Percentiles rank a stretch among this genome's conserved stretches.
phyloP scores from a whole-genome alignment of 148 eudicot species.

The Cornus kousa region DNA sequence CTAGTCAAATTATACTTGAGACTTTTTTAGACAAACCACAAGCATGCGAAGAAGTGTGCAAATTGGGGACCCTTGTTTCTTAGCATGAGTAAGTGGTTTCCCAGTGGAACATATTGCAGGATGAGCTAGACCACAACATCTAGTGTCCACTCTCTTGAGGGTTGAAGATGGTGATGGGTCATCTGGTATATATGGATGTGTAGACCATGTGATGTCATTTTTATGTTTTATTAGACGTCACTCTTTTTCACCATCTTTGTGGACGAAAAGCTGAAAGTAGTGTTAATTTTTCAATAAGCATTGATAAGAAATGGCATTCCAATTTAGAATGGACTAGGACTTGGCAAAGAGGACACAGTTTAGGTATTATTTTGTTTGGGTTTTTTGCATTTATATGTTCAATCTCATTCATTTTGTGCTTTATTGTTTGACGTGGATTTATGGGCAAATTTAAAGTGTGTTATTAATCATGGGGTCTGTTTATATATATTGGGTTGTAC shows the following conservation, averaged over 20 bases:
- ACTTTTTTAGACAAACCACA: background rate
- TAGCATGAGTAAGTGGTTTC: background rate
- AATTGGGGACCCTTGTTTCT: background rate
- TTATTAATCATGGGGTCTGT: too few relatives aligned
- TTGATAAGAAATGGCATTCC: background rate
- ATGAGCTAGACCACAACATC: background rate
- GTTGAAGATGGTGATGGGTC: conserved; percentile 1
- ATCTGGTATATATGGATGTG: background rate
- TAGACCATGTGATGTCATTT: background rate
- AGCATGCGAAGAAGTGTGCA: background rate
- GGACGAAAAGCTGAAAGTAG: background rate
- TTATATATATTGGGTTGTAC: too few relatives aligned
- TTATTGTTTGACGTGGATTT: too few relatives aligned
- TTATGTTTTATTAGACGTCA: background rate
- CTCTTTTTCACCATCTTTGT: background rate
- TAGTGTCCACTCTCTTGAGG: background rate
- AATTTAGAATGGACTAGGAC: too few relatives aligned
- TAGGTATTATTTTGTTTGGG: too few relatives aligned
- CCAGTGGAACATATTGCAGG: background rate
- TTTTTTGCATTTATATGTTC: too few relatives aligned
- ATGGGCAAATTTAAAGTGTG: too few relatives aligned
- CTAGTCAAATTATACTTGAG: background rate
- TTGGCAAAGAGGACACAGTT: too few relatives aligned
- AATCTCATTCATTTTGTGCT: too few relatives aligned
- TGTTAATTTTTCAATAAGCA: background rate